Base-by-base conservation (phyloP, 208 protist genomes). In the Trypanosoma caninum region DNA sequence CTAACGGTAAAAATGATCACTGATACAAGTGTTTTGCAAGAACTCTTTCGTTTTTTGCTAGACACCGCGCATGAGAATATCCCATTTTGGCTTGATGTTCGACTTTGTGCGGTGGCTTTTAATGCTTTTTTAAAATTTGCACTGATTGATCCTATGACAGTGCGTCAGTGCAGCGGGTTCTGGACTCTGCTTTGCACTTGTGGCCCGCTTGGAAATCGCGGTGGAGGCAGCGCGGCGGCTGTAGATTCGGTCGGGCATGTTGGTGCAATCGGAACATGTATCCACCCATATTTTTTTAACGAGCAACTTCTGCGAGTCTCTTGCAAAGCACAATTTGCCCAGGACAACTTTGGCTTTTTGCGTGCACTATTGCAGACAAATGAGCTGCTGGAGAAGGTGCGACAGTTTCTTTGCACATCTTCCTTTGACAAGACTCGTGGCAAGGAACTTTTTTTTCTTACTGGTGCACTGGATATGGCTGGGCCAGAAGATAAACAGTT, bases 51-150 rank as follows among this genome's bases (percentile, higher is more conserved):
- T 22, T 3, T 81, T 22, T 54, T 95, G 64, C 69, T 72, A 10
- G 82, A 89, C 52, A 71, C 65, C 6, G 65, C 86, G 35, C 82
- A 93, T 62, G 82, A 93, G 35, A 89, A 85, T 69, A 72, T 84
- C n/a, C 76, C 83, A 11, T 89, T 82, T 44, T 95, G 89, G 85
- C 73, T 95, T 23, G 82, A 91, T 53, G 82, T 89, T 22, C 86
- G 89, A 40, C 55, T 91, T 22, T 84, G 76, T 20, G 80, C 74
- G 0, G 78, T 93, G 28, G 30, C 80, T 34, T 90, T 93, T 55
- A 68, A 69, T 13, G 57, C 75, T 3, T 69, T 95, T 52, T 61
- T 89, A 16, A 74, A 82, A 40, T 76, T 93, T 37, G 78, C 74
- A 11, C 72, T 72, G 3, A 69, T 89, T 18, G 62, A 86, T 33